Conservation (phyloP, 164 flowering plant species). For the Umbellularia californica region DNA sequence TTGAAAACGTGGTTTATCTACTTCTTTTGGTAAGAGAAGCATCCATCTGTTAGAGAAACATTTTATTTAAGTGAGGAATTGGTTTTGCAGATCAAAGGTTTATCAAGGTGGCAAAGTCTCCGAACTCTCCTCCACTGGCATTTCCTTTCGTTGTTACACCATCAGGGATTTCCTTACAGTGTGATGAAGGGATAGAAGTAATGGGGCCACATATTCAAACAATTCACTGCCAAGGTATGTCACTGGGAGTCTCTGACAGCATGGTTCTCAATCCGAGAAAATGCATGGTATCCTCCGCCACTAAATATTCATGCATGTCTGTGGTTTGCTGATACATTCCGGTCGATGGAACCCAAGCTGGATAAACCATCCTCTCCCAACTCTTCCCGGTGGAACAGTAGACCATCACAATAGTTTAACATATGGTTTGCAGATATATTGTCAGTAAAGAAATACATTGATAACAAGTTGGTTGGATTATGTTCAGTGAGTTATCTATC, state of each 20-base stretch:
- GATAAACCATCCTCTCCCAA: not conserved
- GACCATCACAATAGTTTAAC: not conserved
- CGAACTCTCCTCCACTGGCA: slow-evolving; percentile 68
- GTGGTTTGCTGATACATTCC: not conserved
- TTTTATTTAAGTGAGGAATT: not conserved
- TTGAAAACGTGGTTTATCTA: not conserved
- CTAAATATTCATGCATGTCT: not conserved
- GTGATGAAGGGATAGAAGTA: slow-evolving; percentile 58
- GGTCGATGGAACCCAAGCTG: not conserved
- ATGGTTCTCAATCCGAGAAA: not conserved
- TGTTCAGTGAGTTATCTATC: no score
- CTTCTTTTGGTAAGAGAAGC: not conserved
- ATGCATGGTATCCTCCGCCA: not conserved
- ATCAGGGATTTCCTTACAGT: slow-evolving; percentile 56
- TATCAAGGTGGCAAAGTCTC: slow-evolving; percentile 82
- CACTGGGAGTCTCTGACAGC: not conserved
- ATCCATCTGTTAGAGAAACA: not conserved
- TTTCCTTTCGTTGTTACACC: slow-evolving; percentile 57
- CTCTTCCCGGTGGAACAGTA: not conserved
- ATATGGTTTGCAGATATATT: not conserved
- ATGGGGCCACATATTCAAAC: slow-evolving; percentile 53
- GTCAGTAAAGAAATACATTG: not conserved
- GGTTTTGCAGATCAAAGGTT: slow-evolving; percentile 58
- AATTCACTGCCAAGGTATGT: slow-evolving; percentile 63
- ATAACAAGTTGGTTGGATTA: no score